Evolutionary conservation across 129 eudicot species (phyloP).

Genomic region (Silybum marianum): DNA sequence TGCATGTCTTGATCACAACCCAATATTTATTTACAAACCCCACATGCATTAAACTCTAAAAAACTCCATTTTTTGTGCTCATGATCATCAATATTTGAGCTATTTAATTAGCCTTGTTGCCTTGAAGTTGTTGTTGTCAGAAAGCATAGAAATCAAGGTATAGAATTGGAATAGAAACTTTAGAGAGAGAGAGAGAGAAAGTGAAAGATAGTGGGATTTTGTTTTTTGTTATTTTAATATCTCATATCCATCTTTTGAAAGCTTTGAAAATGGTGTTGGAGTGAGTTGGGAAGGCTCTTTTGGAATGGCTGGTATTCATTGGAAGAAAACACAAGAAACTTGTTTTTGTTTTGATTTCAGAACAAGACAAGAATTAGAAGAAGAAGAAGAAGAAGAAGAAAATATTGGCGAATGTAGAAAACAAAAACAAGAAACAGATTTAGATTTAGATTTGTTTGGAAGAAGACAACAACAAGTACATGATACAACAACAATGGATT

Average conservation of each 20-base stretch:
- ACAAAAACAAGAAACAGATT: slow-evolving; percentile 21
- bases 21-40: slow-evolving; percentile 50
- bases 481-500: slow-evolving; percentile 36
- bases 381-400: slow-evolving; percentile 32
- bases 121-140: slow-evolving; percentile 56
- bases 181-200: slow-evolving; percentile 18
- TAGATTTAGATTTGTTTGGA: slow-evolving; percentile 26
- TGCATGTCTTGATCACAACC: slow-evolving; percentile 80
- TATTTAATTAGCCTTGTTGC: slow-evolving; percentile 32
- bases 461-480: slow-evolving; percentile 24
- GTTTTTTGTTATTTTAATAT: slow-evolving; percentile 9
- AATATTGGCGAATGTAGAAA: slow-evolving; percentile 39
- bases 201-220: slow-evolving; percentile 14
- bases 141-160: slow-evolving; percentile 53
- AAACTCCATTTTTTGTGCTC: slow-evolving; percentile 43
- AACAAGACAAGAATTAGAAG: slow-evolving; percentile 49
- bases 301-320: slow-evolving; percentile 33
- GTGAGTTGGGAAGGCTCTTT: slow-evolving; percentile 27
- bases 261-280: slow-evolving; percentile 56
- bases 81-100: slow-evolving; percentile 42
- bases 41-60: slow-evolving; percentile 63
- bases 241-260: slow-evolving; percentile 25
- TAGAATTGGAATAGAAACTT: slow-evolving; percentile 55
- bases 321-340: slow-evolving; percentile 32
- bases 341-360: slow-evolving; percentile 36